Conservation (phyloP, 2,329 filamentous ascomycete species). For the Aspergillus thermomutatus region DNA sequence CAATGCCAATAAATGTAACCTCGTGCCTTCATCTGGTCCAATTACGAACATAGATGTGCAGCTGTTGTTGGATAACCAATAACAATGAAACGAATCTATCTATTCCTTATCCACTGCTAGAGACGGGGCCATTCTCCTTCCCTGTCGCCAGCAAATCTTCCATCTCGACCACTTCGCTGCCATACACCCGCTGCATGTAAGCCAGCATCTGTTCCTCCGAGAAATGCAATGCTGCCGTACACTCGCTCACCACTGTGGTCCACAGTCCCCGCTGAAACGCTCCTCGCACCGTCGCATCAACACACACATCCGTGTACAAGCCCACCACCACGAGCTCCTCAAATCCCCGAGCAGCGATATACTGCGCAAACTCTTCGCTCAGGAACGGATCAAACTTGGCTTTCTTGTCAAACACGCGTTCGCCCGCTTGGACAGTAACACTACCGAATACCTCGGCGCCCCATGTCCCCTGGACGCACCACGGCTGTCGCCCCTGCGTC, state of each 20-base stretch:
- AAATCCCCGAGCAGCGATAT: neutral
- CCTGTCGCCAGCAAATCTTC: neutral
- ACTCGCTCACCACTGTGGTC: neutral
- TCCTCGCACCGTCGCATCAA: slow-evolving; percentile 1
- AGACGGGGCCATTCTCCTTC: too few species aligned
- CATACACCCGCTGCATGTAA: slow-evolving; percentile 2
- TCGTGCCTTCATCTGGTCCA: too few species aligned
- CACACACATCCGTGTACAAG: neutral
- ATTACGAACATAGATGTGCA: too few species aligned
- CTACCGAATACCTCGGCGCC: neutral
- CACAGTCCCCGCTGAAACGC: neutral
- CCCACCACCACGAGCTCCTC: slow-evolving; percentile 1
- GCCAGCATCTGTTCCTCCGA: neutral
- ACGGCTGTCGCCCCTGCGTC: neutral
- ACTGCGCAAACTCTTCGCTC: neutral
- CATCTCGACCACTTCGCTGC: neutral
- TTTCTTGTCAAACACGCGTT: neutral
- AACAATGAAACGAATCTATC: too few species aligned
- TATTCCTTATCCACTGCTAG: too few species aligned
- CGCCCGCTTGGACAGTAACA: neutral
- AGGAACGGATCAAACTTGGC: neutral
- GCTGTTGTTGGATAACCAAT: too few species aligned
- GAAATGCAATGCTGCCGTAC: neutral
- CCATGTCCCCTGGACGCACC: slow-evolving; percentile 1
- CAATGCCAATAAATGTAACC: too few species aligned